Conservation (phyloP, 176 grass and related monocot species). For the Oryza officinalis region DNA sequence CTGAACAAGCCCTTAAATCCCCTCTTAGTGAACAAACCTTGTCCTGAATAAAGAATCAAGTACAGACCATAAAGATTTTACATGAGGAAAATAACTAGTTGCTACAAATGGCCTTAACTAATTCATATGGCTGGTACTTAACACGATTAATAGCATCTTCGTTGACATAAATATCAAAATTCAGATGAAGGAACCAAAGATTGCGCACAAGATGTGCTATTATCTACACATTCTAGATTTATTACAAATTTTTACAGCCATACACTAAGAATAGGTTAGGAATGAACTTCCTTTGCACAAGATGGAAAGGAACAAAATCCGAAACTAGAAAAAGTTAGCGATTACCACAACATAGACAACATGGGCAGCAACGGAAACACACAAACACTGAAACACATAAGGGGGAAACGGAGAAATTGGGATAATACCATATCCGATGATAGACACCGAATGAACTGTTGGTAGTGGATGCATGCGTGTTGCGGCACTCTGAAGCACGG, state of each 20-base stretch:
- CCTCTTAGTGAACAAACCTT: slow-evolving; percentile 84
- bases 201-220: not conserved
- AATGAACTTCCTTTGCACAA: not conserved
- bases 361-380: not conserved
- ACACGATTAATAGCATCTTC: not conserved
- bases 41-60: slow-evolving; percentile 51
- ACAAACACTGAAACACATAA: not conserved
- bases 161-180: not conserved
- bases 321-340: not conserved
- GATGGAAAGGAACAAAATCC: not conserved
- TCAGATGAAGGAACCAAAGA: not conserved
- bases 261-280: not conserved
- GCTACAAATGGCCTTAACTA: not conserved
- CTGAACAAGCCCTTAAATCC: slow-evolving; percentile 81
- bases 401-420: not conserved
- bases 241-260: not conserved
- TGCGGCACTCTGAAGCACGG: slow-evolving; percentile 53
- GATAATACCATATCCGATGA: slow-evolving; percentile 82
- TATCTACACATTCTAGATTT: not conserved
- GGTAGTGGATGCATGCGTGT: slow-evolving; percentile 63
- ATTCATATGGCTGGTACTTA: not conserved
- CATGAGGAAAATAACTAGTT: not conserved
- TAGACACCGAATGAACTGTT: slow-evolving; percentile 76
- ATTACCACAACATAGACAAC: not conserved
- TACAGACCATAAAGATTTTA: slow-evolving; percentile 11